Conservation (phyloP, 2,329 filamentous ascomycete species). For the Penicillium sp. region DNA sequence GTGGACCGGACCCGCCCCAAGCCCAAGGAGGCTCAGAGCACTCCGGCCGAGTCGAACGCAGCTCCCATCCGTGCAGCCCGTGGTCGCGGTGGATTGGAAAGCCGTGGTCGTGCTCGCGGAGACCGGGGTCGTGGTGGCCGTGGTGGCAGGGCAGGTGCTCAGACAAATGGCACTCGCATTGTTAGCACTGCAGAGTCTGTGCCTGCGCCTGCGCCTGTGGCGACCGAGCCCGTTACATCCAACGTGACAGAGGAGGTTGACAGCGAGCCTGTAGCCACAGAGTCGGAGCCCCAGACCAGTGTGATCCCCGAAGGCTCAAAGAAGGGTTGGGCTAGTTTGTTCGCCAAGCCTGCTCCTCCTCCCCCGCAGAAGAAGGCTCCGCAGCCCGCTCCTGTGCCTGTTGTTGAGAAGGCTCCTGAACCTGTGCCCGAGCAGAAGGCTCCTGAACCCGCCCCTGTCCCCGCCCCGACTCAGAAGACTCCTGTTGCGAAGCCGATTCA, state of each 20-base stretch:
- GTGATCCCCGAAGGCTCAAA: conserved; percentile 42
- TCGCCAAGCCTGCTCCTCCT: conserved; percentile 62
- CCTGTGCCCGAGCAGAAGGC: conserved; percentile 38
- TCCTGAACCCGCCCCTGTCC: conserved; percentile 42
- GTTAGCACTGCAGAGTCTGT: conserved; percentile 26
- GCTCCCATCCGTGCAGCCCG: conserved; percentile 42
- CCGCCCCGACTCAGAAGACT: conserved; percentile 33
- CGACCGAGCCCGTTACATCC: conserved; percentile 17
- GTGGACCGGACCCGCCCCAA: conserved; percentile 49
- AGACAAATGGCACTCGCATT: conserved; percentile 44
- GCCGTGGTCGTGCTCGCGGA: conserved; percentile 48
- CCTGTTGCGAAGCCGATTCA: conserved; percentile 40
- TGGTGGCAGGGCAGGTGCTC: conserved; percentile 45
- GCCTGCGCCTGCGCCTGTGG: conserved; percentile 9
- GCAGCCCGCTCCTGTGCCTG: conserved; percentile 33
- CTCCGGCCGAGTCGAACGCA: conserved; percentile 35
- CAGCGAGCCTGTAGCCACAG: conserved; percentile 25
- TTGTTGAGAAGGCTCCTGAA: conserved; percentile 29
- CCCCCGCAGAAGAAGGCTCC: conserved; percentile 52
- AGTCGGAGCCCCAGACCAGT: conserved; percentile 35
- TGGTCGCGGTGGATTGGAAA: conserved; percentile 49
- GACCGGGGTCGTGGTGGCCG: conserved; percentile 51
- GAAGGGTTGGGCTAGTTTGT: conserved; percentile 71
- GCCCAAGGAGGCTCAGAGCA: conserved; percentile 44
- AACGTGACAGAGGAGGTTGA: conserved; percentile 21